Evolutionary conservation across 2,329 filamentous ascomycete species (phyloP).

Genomic region (Incumbomyces delicatus): DNA sequence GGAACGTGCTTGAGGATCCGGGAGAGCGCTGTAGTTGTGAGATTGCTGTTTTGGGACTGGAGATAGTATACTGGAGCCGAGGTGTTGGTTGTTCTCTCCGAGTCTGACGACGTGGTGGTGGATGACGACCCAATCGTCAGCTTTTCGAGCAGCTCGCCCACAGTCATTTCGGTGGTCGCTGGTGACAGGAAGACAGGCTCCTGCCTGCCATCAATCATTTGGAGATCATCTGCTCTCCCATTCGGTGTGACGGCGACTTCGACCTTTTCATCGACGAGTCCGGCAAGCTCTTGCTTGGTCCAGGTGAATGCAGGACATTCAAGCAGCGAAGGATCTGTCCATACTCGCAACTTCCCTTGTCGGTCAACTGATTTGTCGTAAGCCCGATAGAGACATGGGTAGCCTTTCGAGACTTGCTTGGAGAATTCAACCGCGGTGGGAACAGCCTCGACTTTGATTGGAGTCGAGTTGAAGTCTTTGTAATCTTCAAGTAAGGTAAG

Average conservation of each 20-base stretch:
- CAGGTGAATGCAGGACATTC: conserved; percentile 14
- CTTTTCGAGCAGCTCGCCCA: conserved; percentile 14
- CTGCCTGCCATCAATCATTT: conserved; percentile 1
- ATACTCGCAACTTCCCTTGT: not conserved
- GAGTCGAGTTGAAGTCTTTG: conserved; percentile 16
- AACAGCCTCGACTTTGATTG: conserved; percentile 8
- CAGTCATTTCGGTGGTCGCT: conserved; percentile 13
- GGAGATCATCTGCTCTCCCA: conserved; percentile 18
- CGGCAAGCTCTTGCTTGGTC: conserved; percentile 12
- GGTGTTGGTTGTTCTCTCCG: too few species aligned
- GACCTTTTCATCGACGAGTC: conserved; percentile 11
- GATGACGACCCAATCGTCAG: not conserved
- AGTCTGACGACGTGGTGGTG: not conserved
- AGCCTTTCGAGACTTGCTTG: conserved; percentile 16
- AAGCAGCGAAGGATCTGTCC: not conserved
- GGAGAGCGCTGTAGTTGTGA: conserved; percentile 13
- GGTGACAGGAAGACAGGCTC: conserved; percentile 19
- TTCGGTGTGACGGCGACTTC: conserved; percentile 20
- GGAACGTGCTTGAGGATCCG: conserved; percentile 13
- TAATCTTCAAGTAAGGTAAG: conserved; percentile 17
- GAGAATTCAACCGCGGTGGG: conserved; percentile 17
- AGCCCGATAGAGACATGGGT: conserved; percentile 15
- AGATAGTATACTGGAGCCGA: conserved; percentile 19
- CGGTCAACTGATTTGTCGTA: conserved; percentile 1
- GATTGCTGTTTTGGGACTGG: conserved; percentile 21